Evolutionary conservation across 768 basidiomycete genomes (phyloP), one percentile per base, ranked within the genome.

Genomic region (Coprinopsis cinerea): DNA sequence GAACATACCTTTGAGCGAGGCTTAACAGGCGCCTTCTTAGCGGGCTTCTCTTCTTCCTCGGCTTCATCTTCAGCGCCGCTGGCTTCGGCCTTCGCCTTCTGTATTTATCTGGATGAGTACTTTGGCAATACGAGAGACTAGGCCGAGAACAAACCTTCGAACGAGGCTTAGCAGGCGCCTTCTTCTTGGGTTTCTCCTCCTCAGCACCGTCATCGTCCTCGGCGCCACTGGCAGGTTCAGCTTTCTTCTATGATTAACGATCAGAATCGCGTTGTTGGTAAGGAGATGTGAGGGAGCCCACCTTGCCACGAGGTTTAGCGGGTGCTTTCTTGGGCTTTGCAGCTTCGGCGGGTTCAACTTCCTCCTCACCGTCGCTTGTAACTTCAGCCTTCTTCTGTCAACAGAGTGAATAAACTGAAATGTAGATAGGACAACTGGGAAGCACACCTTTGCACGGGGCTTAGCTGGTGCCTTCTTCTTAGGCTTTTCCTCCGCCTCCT

Each of bases 181-280:
- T 71, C 53, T 75, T 76, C 65, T 74, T 76, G 63, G 76, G 76
- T 10, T 81, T 76, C 49, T 78, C 76, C 45, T 74, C 76, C 9
- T 74, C 76, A 0, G 64, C 75, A n/a, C 72, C 72, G 5, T 69
- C 72, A 13, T 65, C 69, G 30, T 62, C 66, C 22, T 64, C 69
- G 7, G 49, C 49, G 34, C 27, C 49, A 43, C 48, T 59, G 28
- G 73, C 27, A 9, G 69, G 68, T 42, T 65, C 62, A 40, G 65
- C 68, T 26, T 48, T 37, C 44, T 52, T 32, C 23, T 13, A 9
- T 24, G 6, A 11, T 18, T 9, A 17, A 11, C 6, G 20, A 44
- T 14, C 20, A 42, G 13, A 42, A 15, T 2, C 17, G 7, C 25
- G 25, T 24, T 26, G 24, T 10, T 17, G 18, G 6, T 7, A 39